Evolutionary conservation across 2,329 filamentous ascomycete genomes (phyloP), one percentile per base, ranked within the genome.

Genomic region (Ophiostoma ips): DNA sequence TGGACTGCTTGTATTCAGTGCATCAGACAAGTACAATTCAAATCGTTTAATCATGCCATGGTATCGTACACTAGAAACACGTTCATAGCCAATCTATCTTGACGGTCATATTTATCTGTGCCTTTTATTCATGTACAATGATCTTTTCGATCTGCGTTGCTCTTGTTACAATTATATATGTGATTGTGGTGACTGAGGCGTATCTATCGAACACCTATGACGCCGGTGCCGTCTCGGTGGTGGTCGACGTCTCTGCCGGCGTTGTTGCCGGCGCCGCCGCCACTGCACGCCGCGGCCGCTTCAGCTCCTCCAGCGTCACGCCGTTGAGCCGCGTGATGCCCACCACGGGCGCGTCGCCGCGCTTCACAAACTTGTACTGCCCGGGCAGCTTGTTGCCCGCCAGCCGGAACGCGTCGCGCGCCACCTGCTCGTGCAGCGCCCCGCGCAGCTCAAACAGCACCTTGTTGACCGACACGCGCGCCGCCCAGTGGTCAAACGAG

Each of bases 401-500:
- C 64, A 98, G 70, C 56, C 92, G 78, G 69, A 98, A 94, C 31
- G 92, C 92, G 71, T 98, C 92, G 58, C 82, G 79, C 19, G 86
- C 89, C 56, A 98, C 81, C 70, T 95, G 86, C 71, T 98, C 92
- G 76, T 98, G 92, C 56, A 96, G 63, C 59, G 88, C 79, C 43
- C 92, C 92, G 66, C 87, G 88, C 58, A 98, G 69, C 68, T 98
- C 92, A 58, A 98, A 94, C 18, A 95, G 72, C 46, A 98, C 79
- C 65, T 92, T 86, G 68, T 85, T 95, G 48, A 96, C 87, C 9
- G 87, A 81, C 58, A 96, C 81, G 66, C 90, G 81, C 19, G 84
- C 79, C 5, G 90, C 88, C 92, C 92, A 98, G 63, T 94, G 87
- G 64, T 98, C 92, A 63, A 98, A 96, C 55, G 83, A 85, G 59